Evolutionary conservation across 768 basidiomycete genomes (phyloP), one percentile per base, ranked within the genome.

Genomic region (Boletus insuetus): DNA sequence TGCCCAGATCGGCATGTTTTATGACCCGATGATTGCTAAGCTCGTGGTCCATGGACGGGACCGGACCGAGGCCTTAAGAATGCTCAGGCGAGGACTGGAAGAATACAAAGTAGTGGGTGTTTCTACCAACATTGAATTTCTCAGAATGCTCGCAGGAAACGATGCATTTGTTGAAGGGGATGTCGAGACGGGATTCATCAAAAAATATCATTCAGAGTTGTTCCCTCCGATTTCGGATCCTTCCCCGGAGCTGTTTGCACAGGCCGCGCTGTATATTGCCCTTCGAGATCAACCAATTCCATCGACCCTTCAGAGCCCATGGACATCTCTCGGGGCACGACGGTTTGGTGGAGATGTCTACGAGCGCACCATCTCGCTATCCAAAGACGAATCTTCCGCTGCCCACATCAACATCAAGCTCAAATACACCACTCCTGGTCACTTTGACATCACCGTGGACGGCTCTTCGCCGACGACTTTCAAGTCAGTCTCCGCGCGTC

Each of bases 111-210:
- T 97, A 46, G 92, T 94, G 1, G 94, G 94, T 17, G 87, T 95
- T 13, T 83, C 89, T 12, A 96, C 94, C 6, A 98, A 98, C 64
- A 79, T 98, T 29, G 91, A 94, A 65, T 98, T 97, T 69, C 74
- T 98, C 57, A 77, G 87, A 46, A 79, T 77, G 0, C 78, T 98
- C 47, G 89, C 93, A 0, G 86, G 84, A 1, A 87, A 96, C 65
- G 61, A 78, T 39, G 81, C 87, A 2, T 98, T 98, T 66, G 79
- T 90, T 16, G 73, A 79, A 31, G 90, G 79, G 22, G 85, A 94
- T 55, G 82, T 98, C 12, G 94, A 97, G 66, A 96, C 94, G 3
- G 92, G 92, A 4, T 98, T 98, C 67, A 95, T 98, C 62, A 80
- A 82, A 93, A 93, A 91, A 83, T 87, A 96, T 67, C 80, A 82